These are phyloP conservation scores for Rhodotorula kratochvilovae DNA, from an alignment of 768 basidiomycete genomes.

Conservation along the genomic window DNA sequence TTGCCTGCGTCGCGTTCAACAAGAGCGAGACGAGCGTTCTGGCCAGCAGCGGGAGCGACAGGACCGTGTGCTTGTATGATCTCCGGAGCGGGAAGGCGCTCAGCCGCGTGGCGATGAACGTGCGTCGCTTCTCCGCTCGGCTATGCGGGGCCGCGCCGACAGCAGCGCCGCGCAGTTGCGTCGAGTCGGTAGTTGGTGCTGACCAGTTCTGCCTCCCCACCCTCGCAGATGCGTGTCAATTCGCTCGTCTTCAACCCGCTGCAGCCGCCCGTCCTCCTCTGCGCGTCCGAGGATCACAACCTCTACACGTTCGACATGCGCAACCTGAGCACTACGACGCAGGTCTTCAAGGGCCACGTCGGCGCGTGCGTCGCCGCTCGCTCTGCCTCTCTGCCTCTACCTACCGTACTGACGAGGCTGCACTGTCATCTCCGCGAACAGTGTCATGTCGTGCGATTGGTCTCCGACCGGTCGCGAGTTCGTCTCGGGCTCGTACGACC, in stretches of 20 bases:
- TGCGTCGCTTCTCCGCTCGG: conserved; percentile 45
- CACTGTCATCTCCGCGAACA: conserved; percentile 52
- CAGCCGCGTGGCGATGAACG: conserved; percentile 82
- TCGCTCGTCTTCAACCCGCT: conserved; percentile 93
- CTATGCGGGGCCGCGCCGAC: too few relatives aligned
- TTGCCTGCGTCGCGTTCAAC: conserved; percentile 84
- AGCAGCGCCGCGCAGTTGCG: too few relatives aligned
- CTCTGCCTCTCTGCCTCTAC: background rate
- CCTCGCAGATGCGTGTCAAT: conserved; percentile 74
- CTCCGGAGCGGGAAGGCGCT: conserved; percentile 95
- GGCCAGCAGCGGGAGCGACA: conserved; percentile 89
- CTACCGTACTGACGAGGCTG: background rate
- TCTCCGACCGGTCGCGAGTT: conserved; percentile 92
- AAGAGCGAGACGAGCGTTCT: conserved; percentile 87
- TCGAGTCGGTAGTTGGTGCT: too few relatives aligned
- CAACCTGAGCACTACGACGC: conserved; percentile 70
- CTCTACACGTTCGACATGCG: conserved; percentile 96
- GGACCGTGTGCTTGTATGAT: conserved; percentile 93
- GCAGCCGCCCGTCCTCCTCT: conserved; percentile 79
- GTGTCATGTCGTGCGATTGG: conserved; percentile 94
- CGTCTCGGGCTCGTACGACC: conserved; percentile 93
- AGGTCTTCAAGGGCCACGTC: conserved; percentile 96
- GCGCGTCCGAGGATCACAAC: conserved; percentile 98
- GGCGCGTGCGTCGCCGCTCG: conserved; percentile 45
- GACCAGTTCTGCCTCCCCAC: background rate